Conservation (phyloP, 108 stramenopile genomes). For the Cyclotella baltica region DNA sequence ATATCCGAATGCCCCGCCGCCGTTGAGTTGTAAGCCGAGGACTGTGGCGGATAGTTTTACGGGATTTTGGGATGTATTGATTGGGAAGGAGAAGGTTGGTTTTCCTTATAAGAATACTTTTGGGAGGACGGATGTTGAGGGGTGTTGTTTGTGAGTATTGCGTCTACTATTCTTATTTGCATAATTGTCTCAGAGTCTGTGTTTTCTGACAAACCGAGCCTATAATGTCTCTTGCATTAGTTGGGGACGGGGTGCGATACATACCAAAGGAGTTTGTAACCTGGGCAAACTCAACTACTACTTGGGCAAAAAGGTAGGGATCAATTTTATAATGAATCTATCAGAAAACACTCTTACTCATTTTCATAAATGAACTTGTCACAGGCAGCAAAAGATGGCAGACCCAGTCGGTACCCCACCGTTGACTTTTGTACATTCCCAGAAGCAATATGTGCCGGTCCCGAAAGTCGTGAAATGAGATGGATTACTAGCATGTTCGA, state of each 20-base stretch:
- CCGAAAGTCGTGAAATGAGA: constrained; percentile 37
- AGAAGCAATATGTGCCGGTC: constrained; percentile 43
- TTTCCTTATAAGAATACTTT: constrained; percentile 43
- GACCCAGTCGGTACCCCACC: constrained; percentile 29
- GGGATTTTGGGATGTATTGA: constrained; percentile 49
- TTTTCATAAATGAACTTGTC: background rate
- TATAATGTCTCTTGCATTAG: background rate
- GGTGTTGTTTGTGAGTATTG: constrained; percentile 48
- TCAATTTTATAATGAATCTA: background rate
- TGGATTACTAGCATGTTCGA: constrained; percentile 50
- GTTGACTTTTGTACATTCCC: constrained; percentile 42
- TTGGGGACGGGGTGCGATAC: constrained; percentile 62
- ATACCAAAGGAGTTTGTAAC: constrained; percentile 52
- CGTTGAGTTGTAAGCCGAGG: constrained; percentile 45
- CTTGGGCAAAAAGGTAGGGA: constrained; percentile 32
- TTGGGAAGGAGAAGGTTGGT: constrained; percentile 19
- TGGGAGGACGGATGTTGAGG: constrained; percentile 57
- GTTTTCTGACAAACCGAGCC: no score
- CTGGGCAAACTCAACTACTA: constrained; percentile 61
- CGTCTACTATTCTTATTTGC: background rate
- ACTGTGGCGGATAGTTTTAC: constrained; percentile 29
- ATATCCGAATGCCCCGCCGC: constrained; percentile 48
- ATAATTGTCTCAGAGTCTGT: background rate
- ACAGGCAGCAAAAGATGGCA: constrained; percentile 23
- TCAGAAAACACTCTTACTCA: background rate